Conservation (phyloP, 129 eudicot genomes). For the Pseudognaphalium luteoalbum region DNA sequence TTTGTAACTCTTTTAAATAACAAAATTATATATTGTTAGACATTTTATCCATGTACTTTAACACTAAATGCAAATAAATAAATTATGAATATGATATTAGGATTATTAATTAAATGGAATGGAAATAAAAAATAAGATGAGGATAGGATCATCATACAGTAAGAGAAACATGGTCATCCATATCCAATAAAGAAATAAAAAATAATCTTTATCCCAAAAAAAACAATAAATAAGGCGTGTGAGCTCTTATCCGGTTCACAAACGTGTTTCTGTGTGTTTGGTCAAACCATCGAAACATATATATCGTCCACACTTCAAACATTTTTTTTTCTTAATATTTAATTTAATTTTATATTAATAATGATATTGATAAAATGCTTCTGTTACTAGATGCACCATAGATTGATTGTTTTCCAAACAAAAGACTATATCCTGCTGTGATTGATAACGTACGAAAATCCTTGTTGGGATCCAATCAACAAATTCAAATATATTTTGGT, state of each 20-base stretch:
- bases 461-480: too few relatives aligned
- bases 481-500: too few relatives aligned
- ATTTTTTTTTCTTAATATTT: too few relatives aligned
- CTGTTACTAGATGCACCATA: too few relatives aligned
- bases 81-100: too few relatives aligned
- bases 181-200: constrained; percentile 31
- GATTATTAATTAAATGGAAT: background rate
- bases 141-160: background rate
- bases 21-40: background rate
- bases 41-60: background rate
- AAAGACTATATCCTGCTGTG: too few relatives aligned
- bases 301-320: background rate
- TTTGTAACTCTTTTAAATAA: background rate
- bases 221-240: background rate
- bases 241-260: constrained; percentile 36
- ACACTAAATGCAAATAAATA: too few relatives aligned
- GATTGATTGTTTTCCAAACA: too few relatives aligned
- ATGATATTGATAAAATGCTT: too few relatives aligned
- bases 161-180: constrained; percentile 15
- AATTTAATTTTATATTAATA: too few relatives aligned
- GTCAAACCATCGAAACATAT: constrained; percentile 30
- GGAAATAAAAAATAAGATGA: background rate
- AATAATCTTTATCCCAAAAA: too few relatives aligned
- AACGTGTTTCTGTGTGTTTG: constrained; percentile 34
- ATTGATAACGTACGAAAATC: too few relatives aligned